phyloP scores from a whole-genome alignment of 768 basidiomycete genomes.

The Tulasnella sp. region DNA sequence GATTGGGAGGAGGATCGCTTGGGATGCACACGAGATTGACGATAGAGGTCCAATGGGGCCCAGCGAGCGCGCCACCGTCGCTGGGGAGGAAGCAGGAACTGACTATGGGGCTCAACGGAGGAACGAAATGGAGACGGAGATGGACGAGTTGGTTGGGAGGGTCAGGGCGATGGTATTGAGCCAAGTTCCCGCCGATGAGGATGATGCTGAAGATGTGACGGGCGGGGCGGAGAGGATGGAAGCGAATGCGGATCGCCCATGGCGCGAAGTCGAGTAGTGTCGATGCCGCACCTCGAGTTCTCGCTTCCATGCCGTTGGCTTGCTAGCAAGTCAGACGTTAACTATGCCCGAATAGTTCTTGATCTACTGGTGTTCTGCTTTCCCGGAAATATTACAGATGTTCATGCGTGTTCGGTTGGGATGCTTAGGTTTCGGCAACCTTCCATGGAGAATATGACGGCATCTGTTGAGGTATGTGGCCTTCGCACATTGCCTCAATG shows the following conservation, averaged over 20 bases:
- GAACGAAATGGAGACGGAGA: background rate
- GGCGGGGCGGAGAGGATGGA: conserved; percentile 14
- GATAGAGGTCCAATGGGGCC: background rate
- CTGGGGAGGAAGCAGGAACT: background rate
- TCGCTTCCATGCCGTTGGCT: too few species aligned
- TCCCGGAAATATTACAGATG: too few species aligned
- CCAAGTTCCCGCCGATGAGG: background rate
- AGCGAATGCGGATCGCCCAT: conserved; percentile 34
- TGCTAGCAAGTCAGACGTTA: too few species aligned
- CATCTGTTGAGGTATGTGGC: too few species aligned
- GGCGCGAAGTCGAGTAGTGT: conserved; percentile 33
- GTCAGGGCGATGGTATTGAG: background rate
- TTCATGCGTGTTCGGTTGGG: too few species aligned
- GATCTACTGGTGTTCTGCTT: too few species aligned
- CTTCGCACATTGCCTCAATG: too few species aligned
- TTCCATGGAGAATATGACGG: too few species aligned
- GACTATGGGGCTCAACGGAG: background rate
- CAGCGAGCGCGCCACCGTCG: background rate
- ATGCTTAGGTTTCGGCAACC: too few species aligned
- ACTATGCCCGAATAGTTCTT: too few species aligned
- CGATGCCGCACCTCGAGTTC: too few species aligned
- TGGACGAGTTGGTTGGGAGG: conserved; percentile 9
- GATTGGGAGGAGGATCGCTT: background rate
- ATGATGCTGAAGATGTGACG: background rate
- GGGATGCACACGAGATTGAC: background rate